These are phyloP conservation scores for Saturnispora ahearnii DNA, from an alignment of 805 yeast genomes.

Conservation along the genomic window DNA sequence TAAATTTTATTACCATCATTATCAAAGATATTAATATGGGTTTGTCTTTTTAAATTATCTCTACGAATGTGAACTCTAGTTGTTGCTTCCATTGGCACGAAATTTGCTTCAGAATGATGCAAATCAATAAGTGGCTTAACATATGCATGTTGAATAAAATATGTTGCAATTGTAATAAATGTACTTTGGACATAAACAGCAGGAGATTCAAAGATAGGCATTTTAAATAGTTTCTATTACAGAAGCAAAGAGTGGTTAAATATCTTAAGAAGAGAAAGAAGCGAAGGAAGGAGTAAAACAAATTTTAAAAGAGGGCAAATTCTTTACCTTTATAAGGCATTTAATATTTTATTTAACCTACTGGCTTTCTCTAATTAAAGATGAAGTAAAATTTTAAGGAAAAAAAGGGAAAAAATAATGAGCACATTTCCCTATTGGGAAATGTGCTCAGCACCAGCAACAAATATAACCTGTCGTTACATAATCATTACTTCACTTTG, in stretches of 20 bases:
- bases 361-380: too few species aligned
- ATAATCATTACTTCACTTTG: too few species aligned
- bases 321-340: too few species aligned
- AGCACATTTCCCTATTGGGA: background rate
- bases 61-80: conserved; percentile 40
- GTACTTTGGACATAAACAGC: conserved; percentile 38
- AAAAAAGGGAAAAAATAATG: background rate
- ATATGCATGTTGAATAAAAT: conserved; percentile 34
- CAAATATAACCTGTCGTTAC: too few species aligned
- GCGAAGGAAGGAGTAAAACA: background rate
- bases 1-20: conserved; percentile 34
- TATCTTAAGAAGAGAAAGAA: background rate
- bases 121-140: conserved; percentile 31
- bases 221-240: conserved; percentile 7
- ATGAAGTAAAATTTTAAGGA: too few species aligned
- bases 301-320: background rate
- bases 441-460: background rate
- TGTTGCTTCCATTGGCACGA: conserved; percentile 35
- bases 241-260: background rate
- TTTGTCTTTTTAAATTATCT: conserved; percentile 37
- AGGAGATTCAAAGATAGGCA: conserved; percentile 40
- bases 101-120: conserved; percentile 32
- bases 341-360: background rate
- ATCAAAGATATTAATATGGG: conserved; percentile 42
- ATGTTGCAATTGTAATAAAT: conserved; percentile 33